Percentiles rank a stretch among this genome's conserved stretches.
These are phyloP conservation scores for Sporothrix brasiliensis DNA, from an alignment of 2,329 filamentous ascomycete genomes.

Conservation along the genomic window DNA sequence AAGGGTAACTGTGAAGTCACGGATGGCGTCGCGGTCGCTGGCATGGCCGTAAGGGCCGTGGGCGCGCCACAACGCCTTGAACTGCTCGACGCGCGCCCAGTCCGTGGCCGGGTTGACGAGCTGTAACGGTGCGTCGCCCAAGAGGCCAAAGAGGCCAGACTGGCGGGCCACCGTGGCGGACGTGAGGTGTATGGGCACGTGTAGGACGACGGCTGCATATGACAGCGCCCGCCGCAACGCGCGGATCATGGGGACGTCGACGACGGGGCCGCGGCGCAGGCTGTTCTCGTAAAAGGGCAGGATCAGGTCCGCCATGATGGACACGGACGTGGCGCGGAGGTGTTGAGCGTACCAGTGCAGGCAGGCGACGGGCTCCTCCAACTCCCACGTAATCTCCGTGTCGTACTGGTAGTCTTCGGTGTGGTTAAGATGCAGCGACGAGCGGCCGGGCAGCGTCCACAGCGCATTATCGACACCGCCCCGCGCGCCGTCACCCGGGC, in stretches of 20 bases:
- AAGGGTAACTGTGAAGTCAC: too few relatives aligned
- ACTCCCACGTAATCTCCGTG: not conserved
- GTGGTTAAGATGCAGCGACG: not conserved
- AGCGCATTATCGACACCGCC: not conserved
- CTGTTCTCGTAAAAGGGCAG: constrained; percentile 12
- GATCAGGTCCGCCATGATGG: constrained; percentile 2
- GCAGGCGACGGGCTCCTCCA: not conserved
- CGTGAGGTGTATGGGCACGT: not conserved
- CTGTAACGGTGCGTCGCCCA: constrained; percentile 7
- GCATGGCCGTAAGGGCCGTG: too few relatives aligned
- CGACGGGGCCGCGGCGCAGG: not conserved
- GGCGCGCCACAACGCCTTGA: too few relatives aligned
- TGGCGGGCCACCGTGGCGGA: not conserved
- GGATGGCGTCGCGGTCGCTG: too few relatives aligned
- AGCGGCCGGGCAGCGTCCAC: constrained; percentile 1
- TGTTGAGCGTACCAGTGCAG: not conserved
- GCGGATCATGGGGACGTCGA: not conserved
- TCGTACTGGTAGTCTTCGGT: not conserved
- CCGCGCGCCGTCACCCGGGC: not conserved
- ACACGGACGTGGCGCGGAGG: constrained; percentile 4
- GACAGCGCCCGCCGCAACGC: not conserved
- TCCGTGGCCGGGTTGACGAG: constrained; percentile 1
- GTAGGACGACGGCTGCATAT: not conserved
- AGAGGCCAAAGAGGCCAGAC: constrained; percentile 4
- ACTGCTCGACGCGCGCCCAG: too few relatives aligned